Evolutionary conservation across 2,329 filamentous ascomycete species (phyloP).

Genomic region (Aspergillus quadrilineatus): DNA sequence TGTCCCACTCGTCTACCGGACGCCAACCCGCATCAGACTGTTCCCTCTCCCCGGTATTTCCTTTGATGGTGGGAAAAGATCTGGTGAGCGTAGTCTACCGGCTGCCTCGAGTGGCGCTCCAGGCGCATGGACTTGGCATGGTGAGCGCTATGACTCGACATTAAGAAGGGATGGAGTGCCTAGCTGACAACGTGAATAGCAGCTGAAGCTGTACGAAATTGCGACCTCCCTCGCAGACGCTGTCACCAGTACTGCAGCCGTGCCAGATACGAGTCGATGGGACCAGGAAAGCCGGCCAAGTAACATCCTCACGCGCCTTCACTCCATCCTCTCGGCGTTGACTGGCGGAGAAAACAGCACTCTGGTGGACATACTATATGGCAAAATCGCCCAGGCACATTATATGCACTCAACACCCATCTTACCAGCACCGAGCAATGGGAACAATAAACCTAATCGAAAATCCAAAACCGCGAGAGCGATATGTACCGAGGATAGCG

Average conservation of each 20-base stretch:
- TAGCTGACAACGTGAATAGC: constrained; percentile 20
- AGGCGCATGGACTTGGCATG: constrained; percentile 52
- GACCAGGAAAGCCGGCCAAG: constrained; percentile 23
- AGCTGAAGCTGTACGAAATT: constrained; percentile 29
- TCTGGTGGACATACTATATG: constrained; percentile 23
- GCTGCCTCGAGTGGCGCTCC: constrained; percentile 48
- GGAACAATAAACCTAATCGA: background rate
- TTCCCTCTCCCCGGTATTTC: constrained; percentile 21
- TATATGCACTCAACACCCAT: constrained; percentile 7
- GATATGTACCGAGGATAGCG: too few relatives aligned
- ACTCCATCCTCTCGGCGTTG: constrained; percentile 25
- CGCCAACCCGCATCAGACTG: constrained; percentile 21
- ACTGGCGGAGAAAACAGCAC: constrained; percentile 23
- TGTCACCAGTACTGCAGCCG: constrained; percentile 20
- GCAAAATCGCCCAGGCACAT: constrained; percentile 26
- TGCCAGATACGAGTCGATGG: constrained; percentile 15
- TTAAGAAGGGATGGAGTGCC: too few relatives aligned
- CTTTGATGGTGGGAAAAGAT: constrained; percentile 48
- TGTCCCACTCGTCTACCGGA: constrained; percentile 29
- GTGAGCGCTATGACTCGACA: constrained; percentile 1
- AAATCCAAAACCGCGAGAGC: background rate
- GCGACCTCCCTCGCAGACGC: constrained; percentile 28
- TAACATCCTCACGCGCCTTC: constrained; percentile 21
- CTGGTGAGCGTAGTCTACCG: constrained; percentile 46
- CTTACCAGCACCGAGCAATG: background rate